Evolutionary conservation across 176 grass and related monocot genomes (phyloP), one percentile per base, ranked within the genome.

Genomic region (Musa itinerans): DNA sequence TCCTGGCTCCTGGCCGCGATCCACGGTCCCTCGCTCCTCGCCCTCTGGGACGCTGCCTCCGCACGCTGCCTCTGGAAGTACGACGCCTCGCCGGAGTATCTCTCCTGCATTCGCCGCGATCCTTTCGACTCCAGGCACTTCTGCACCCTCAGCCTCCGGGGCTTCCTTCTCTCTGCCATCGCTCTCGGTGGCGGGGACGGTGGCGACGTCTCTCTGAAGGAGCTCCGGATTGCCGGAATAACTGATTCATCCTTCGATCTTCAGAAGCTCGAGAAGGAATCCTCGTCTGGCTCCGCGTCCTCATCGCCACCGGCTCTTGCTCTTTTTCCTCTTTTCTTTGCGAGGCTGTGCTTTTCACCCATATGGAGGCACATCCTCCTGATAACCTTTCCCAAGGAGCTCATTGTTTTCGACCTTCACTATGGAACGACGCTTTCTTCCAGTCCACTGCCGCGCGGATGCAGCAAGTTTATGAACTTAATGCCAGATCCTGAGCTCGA

Each of bases 41-140:
- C 83, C 74, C 81, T 98, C 73, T 98, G 94, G 94, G 85, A 93
- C 65, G 79, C 88, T 16, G 75, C 67, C 61, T 56, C 67, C 74
- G 89, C 77, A 49, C 82, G 83, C 12, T 89, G 94, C 25, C 82
- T 98, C 52, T 98, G 94, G 90, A 98, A 89, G 90, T 98, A 90
- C 74, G 94, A 98, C 63, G 82, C 94, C 2, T 73, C 94, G 5
- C 94, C 90, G 4, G 94, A 98, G 86, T 98, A 91, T 78, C 81
- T 98, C 75, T 93, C 87, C 67, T 98, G 90, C 84, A 54, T 98
- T 80, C 86, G 86, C 63, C 88, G 94, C 50, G 88, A 98, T 73
- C 90, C 94, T 0, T 98, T 98, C 74, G 94, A 98, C 55, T 80
- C 79, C 3, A 76, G 94, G 29, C 90, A 98, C 69, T 92, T 98